Base-by-base conservation (phyloP, 495 filamentous ascomycete species). In the Talaromyces ruber region DNA sequence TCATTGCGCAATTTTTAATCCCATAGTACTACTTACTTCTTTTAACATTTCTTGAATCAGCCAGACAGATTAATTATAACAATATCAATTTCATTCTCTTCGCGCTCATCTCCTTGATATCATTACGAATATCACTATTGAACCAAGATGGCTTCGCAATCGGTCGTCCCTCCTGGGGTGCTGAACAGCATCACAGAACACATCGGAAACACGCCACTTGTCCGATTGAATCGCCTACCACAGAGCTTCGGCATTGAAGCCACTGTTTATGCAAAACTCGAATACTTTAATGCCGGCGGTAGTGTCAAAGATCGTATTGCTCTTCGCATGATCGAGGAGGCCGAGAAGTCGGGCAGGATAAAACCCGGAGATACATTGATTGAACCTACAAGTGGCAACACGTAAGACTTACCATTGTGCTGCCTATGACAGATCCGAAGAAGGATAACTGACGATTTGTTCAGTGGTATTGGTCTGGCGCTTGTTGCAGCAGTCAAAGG, bases 241-340 rank as follows among this genome's bases (percentile, higher is more conserved):
- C 89, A 93, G 68, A 91, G 88, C 59, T 75, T 96, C 8, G 92
- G 92, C 37, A 92, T 99, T 68, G 84, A 96, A 72, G 86, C 87
- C 61, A 87, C 91, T 45, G 87, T 99, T 37, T 99, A 93, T 75
- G 95, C 90, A 55, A 99, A 99, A 72, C 82, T 92, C 60, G 94
- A 99, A 73, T 89, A 91, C 62, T 98, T 98, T 83, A 98, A 96
- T 81, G 93, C 95, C 8, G 94, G 95, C 65, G 94, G 94, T 60
- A 96, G 91, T 74, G 92, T 99, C 67, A 99, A 99, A 74, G 94
- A 99, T 74, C 84, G 94, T 62, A 98, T 99, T 72, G 94, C 94
- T 21, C 75, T 94, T 69, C 90, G 95, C 68, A 99, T 99, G 94
- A 89, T 99, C 64, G 93, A 99, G 73, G 91, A 92, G 73, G 94